These are phyloP conservation scores for Marchantia polymorpha DNA, from an alignment of 225 moss, liverwort and hornwort genomes.

Conservation along the genomic window DNA sequence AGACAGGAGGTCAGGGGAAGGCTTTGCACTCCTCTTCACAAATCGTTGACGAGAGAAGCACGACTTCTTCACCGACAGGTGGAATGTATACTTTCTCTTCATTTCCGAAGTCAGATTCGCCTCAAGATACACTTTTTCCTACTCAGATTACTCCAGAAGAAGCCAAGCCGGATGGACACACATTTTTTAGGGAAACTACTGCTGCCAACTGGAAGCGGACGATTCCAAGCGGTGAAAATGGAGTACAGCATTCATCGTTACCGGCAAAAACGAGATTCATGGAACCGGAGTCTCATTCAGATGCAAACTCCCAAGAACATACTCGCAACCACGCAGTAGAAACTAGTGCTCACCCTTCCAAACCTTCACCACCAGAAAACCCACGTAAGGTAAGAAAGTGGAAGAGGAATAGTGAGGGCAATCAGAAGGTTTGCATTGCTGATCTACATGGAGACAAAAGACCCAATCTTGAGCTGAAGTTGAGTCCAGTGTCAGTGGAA, in stretches of 20 bases:
- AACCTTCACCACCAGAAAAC: not conserved
- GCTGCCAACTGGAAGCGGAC: not conserved
- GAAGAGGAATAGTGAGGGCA: conserved; percentile 15
- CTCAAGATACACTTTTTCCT: not conserved
- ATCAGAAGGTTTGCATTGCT: not conserved
- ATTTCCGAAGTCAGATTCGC: not conserved
- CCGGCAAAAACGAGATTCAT: not conserved
- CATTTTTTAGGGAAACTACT: not conserved
- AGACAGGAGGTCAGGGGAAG: not conserved
- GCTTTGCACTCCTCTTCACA: not conserved
- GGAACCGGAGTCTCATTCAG: not conserved
- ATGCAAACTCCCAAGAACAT: not conserved
- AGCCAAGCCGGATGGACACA: not conserved
- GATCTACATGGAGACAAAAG: not conserved
- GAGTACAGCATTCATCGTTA: not conserved
- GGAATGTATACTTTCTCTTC: not conserved
- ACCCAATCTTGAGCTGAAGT: not conserved
- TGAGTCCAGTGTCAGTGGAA: not conserved
- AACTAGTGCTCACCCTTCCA: not conserved
- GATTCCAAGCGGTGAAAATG: not conserved
- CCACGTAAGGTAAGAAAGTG: conserved; percentile 13
- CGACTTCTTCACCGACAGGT: not conserved
- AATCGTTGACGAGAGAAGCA: not conserved
- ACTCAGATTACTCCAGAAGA: not conserved
- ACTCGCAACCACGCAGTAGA: not conserved